Percentiles rank a stretch among this genome's conserved stretches.
Conservation (phyloP, 768 basidiomycete species). For the Psilocybe subaeruginosa region DNA sequence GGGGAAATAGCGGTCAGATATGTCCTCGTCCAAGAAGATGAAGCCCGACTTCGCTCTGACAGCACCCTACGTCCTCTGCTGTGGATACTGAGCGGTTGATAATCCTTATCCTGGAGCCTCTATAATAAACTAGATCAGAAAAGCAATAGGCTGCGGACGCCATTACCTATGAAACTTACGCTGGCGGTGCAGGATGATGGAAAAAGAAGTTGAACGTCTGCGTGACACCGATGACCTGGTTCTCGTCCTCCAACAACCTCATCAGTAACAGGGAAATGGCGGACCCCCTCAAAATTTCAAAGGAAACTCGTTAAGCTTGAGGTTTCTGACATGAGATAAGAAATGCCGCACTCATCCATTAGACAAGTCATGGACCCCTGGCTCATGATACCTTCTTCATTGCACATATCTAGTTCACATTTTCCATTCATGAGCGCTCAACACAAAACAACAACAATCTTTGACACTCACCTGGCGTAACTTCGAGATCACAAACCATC, state of each 20-base stretch:
- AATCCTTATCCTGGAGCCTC: slow-evolving; percentile 20
- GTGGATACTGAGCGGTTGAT: slow-evolving; percentile 27
- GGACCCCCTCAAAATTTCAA: slow-evolving; percentile 17
- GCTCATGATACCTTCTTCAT: slow-evolving; percentile 16
- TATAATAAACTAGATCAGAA: not conserved
- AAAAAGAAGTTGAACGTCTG: slow-evolving; percentile 24
- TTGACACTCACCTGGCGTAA: slow-evolving; percentile 17
- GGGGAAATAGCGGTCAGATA: not conserved
- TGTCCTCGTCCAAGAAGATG: not conserved
- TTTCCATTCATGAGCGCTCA: not conserved
- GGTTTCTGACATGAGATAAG: not conserved
- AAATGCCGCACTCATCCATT: slow-evolving; percentile 23
- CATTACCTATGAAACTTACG: slow-evolving; percentile 2
- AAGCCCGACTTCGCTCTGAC: slow-evolving; percentile 24
- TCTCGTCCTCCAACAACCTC: slow-evolving; percentile 13
- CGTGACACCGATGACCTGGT: slow-evolving; percentile 20
- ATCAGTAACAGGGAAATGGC: slow-evolving; percentile 22
- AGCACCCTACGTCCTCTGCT: slow-evolving; percentile 20
- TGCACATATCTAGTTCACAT: slow-evolving; percentile 21
- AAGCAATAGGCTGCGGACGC: not conserved
- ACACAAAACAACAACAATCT: not conserved
- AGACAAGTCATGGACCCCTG: slow-evolving; percentile 18
- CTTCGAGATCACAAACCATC: slow-evolving; percentile 22
- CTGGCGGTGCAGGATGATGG: slow-evolving; percentile 16
- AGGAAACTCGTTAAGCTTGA: not conserved